Conservation (phyloP, 371 early-diverging fungal genomes). For the Rhizopus sp. region DNA sequence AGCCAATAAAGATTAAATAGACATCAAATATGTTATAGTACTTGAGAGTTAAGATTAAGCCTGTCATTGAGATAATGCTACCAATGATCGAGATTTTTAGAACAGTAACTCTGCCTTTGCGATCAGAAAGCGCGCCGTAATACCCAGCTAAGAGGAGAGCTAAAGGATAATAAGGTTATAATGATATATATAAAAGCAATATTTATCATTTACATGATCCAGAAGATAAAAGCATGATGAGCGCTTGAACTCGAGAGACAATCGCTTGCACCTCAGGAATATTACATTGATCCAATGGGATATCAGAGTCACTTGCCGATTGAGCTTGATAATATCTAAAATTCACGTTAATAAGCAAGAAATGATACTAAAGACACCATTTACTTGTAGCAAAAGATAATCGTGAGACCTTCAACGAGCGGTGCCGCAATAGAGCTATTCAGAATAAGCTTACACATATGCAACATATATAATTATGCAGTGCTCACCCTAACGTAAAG, state of each 20-base stretch:
- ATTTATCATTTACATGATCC: constrained; percentile 27
- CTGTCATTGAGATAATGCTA: constrained; percentile 16
- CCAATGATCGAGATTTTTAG: constrained; percentile 31
- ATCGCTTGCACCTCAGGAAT: constrained; percentile 48
- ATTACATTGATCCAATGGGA: constrained; percentile 37
- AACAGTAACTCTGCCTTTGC: constrained; percentile 36
- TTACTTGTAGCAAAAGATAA: constrained; percentile 42
- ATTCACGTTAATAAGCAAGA: neutral
- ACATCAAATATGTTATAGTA: constrained; percentile 34
- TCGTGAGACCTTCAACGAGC: constrained; percentile 31
- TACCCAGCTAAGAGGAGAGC: constrained; percentile 38
- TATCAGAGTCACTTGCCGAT: constrained; percentile 7
- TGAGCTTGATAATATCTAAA: constrained; percentile 33
- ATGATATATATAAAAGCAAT: neutral
- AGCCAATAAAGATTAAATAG: constrained; percentile 32
- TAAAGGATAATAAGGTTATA: constrained; percentile 5
- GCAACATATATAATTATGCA: neutral
- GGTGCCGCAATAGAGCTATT: constrained; percentile 34
- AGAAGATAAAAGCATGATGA: constrained; percentile 30
- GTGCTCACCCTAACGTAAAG: constrained; percentile 24
- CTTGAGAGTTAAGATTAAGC: constrained; percentile 25
- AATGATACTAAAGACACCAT: neutral
- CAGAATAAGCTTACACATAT: constrained; percentile 3
- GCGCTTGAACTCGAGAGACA: constrained; percentile 37
- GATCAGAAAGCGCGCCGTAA: constrained; percentile 48